Conservation (phyloP, 2,329 filamentous ascomycete species). For the Mollisia scopiformis region DNA sequence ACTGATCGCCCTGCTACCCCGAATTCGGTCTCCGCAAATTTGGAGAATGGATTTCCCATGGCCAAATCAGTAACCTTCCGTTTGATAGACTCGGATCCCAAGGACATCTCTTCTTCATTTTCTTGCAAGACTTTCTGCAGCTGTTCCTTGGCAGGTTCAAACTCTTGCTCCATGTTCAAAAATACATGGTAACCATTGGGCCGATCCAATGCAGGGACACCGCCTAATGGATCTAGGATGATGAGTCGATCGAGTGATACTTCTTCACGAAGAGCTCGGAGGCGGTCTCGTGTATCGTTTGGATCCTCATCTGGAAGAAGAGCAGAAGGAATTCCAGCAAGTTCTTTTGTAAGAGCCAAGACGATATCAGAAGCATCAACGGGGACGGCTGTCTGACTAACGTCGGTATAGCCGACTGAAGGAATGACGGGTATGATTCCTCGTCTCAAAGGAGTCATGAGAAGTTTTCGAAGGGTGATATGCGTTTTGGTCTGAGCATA, state of each 20-base stretch:
- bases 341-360: conserved; percentile 75
- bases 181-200: conserved; percentile 76
- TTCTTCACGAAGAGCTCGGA: conserved; percentile 48
- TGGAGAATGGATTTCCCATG: conserved; percentile 47
- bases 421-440: conserved; percentile 74
- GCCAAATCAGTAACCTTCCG: conserved; percentile 27
- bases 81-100: not conserved
- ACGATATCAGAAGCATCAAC: conserved; percentile 67
- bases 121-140: conserved; percentile 41
- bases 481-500: conserved; percentile 28
- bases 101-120: not conserved
- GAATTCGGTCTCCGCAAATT: conserved; percentile 40
- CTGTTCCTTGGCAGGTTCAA: conserved; percentile 66
- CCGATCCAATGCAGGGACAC: conserved; percentile 70
- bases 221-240: conserved; percentile 83
- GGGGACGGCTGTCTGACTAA: conserved; percentile 49
- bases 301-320: conserved; percentile 44
- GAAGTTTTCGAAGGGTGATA: conserved; percentile 51
- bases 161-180: conserved; percentile 93
- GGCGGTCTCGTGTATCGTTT: conserved; percentile 40
- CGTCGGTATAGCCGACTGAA: conserved; percentile 60
- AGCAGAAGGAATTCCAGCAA: conserved; percentile 64
- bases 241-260: conserved; percentile 83
- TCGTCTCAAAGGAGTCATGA: conserved; percentile 68
- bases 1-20: not conserved